phyloP scores from a whole-genome alignment of 805 yeast species.

The Kuraishia borneana region DNA sequence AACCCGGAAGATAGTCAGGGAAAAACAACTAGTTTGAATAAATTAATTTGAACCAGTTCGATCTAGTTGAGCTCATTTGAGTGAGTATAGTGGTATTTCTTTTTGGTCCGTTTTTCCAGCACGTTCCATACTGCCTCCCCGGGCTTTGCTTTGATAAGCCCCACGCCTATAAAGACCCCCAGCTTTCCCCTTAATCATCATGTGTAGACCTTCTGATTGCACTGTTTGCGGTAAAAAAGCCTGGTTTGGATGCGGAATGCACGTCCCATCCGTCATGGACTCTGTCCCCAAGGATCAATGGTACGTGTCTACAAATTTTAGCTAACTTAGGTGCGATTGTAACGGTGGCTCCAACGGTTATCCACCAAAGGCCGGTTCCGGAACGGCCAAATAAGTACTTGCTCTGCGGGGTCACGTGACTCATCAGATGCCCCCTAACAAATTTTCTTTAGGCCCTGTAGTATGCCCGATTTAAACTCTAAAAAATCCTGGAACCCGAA shows the following conservation, averaged over 20 bases:
- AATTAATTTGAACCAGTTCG: no score
- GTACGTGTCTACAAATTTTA: slow-evolving; percentile 7
- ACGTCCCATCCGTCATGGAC: slow-evolving; percentile 29
- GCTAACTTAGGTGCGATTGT: slow-evolving; percentile 14
- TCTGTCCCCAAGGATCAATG: slow-evolving; percentile 22
- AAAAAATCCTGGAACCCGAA: slow-evolving; percentile 98
- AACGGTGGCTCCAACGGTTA: slow-evolving; percentile 17
- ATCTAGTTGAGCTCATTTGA: no score
- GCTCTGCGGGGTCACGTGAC: background rate
- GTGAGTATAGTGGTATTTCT: no score
- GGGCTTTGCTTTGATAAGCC: no score
- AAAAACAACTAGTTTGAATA: no score
- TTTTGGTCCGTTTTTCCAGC: no score
- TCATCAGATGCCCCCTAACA: background rate
- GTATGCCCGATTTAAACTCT: slow-evolving; percentile 51
- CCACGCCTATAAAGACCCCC: no score
- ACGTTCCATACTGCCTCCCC: no score
- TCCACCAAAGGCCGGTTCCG: slow-evolving; percentile 26
- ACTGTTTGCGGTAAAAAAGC: slow-evolving; percentile 19
- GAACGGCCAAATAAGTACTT: slow-evolving; percentile 7
- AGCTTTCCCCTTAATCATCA: slow-evolving; percentile 5
- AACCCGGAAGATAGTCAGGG: no score
- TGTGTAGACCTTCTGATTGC: slow-evolving; percentile 27
- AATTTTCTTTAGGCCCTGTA: background rate
- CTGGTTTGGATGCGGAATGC: slow-evolving; percentile 37